Evolutionary conservation across 345 rosid genomes (phyloP).

Genomic region (Mangifera indica): DNA sequence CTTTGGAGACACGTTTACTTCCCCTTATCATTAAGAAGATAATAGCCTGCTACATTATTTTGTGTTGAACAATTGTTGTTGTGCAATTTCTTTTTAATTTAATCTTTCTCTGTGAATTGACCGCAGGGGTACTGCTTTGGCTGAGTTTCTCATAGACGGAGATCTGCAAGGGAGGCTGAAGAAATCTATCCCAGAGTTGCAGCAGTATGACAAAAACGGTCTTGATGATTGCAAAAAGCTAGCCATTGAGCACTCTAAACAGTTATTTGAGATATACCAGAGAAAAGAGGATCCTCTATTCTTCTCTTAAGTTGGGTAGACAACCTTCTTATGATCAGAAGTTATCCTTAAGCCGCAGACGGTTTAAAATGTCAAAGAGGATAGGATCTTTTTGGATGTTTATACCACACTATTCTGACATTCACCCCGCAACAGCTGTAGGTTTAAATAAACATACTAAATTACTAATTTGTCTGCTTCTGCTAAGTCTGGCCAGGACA

Average conservation of each 20-base stretch:
- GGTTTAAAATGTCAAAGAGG: not conserved
- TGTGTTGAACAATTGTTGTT: not conserved
- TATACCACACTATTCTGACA: not conserved
- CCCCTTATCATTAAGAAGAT: not conserved
- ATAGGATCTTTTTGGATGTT: not conserved
- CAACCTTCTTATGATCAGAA: not conserved
- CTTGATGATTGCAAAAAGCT: slow-evolving; percentile 28
- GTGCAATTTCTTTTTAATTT: not conserved
- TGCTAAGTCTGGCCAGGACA: no score
- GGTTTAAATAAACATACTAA: not conserved
- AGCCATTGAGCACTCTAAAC: slow-evolving; percentile 16
- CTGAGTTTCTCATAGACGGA: slow-evolving; percentile 31
- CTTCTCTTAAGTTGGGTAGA: slow-evolving; percentile 8
- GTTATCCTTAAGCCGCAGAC: not conserved
- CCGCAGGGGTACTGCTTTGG: slow-evolving; percentile 28
- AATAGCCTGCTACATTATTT: not conserved
- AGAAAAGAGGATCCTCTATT: slow-evolving; percentile 27
- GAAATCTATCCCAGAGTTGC: slow-evolving; percentile 30
- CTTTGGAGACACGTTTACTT: not conserved
- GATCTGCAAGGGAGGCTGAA: slow-evolving; percentile 28
- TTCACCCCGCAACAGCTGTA: not conserved
- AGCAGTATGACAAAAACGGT: slow-evolving; percentile 11
- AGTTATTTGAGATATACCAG: slow-evolving; percentile 36
- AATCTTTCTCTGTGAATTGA: not conserved
- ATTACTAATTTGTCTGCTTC: no score